Percentiles rank a stretch among this genome's conserved stretches.
phyloP scores from a whole-genome alignment of 176 grass and related monocot species.

The Oryza australiensis region DNA sequence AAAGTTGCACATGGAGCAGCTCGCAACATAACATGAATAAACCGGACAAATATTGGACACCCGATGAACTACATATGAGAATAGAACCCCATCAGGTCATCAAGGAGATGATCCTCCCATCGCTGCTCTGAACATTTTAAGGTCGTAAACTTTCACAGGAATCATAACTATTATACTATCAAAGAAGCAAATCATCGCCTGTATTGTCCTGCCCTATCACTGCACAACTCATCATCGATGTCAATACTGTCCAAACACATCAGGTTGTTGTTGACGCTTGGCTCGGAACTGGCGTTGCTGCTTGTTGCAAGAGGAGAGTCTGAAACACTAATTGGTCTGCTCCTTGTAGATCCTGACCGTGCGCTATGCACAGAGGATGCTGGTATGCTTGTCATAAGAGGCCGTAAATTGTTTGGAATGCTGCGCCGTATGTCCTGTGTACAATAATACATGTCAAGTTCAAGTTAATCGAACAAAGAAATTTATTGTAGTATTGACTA shows the following conservation, averaged over 20 bases:
- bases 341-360: constrained; percentile 69
- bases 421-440: constrained; percentile 88
- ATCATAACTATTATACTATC: constrained; percentile 33
- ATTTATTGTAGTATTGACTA: background rate
- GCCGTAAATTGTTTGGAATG: constrained; percentile 83
- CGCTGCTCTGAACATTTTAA: constrained; percentile 35
- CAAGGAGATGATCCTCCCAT: constrained; percentile 9
- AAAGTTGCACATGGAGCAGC: constrained; percentile 32
- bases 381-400: constrained; percentile 86
- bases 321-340: constrained; percentile 58
- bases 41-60: constrained; percentile 38
- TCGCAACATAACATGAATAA: constrained; percentile 36
- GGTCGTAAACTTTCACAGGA: constrained; percentile 25
- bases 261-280: constrained; percentile 81
- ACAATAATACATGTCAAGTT: constrained; percentile 27
- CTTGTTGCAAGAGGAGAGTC: constrained; percentile 91
- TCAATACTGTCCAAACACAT: constrained; percentile 73
- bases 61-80: constrained; percentile 38
- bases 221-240: constrained; percentile 80
- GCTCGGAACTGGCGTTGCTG: constrained; percentile 93
- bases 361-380: constrained; percentile 88
- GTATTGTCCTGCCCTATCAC: constrained; percentile 42
- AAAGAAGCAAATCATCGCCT: constrained; percentile 38
- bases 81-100: constrained; percentile 31
- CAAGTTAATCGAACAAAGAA: constrained; percentile 4